Evolutionary conservation across 106 monocot genomes (phyloP).

Genomic region (Ottelia alismoides): DNA sequence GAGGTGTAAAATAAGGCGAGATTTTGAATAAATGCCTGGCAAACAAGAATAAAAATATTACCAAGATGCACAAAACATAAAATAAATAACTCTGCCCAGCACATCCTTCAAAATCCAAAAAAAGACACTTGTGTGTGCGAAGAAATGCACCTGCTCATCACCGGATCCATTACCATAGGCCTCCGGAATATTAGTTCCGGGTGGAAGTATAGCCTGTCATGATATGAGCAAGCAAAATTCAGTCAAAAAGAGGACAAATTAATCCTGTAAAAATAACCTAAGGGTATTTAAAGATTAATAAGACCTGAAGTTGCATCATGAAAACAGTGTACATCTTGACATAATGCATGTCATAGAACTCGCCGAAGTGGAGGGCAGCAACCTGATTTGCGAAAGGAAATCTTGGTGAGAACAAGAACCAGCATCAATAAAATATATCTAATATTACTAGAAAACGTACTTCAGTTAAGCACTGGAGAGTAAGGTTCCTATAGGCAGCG

Average conservation of each 20-base stretch:
- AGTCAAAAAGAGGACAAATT: background rate
- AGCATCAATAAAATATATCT: too few relatives aligned
- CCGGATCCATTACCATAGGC: conserved; percentile 95
- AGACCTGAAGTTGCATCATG: conserved; percentile 91
- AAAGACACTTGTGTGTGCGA: too few relatives aligned
- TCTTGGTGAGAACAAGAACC: too few relatives aligned
- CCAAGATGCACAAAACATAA: too few relatives aligned
- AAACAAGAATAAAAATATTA: too few relatives aligned
- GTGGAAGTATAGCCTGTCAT: conserved; percentile 78
- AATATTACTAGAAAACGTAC: conserved; percentile 24
- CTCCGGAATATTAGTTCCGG: conserved; percentile 85
- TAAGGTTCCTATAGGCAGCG: conserved; percentile 87
- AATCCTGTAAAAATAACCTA: background rate
- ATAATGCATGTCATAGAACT: conserved; percentile 87
- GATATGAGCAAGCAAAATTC: background rate
- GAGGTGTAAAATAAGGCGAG: conserved; percentile 94
- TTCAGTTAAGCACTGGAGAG: conserved; percentile 97
- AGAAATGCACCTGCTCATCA: conserved; percentile 67
- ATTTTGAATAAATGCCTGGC: conserved; percentile 95
- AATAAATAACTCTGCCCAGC: too few relatives aligned
- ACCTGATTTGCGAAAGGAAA: too few relatives aligned
- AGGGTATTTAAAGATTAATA: too few relatives aligned
- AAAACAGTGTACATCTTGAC: conserved; percentile 89
- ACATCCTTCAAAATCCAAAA: too few relatives aligned
- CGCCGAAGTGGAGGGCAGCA: conserved; percentile 96